Percentiles rank a stretch among this genome's conserved stretches.
Evolutionary conservation across 2,329 filamentous ascomycete species (phyloP).

Genomic region (Ampelomyces quisqualis): DNA sequence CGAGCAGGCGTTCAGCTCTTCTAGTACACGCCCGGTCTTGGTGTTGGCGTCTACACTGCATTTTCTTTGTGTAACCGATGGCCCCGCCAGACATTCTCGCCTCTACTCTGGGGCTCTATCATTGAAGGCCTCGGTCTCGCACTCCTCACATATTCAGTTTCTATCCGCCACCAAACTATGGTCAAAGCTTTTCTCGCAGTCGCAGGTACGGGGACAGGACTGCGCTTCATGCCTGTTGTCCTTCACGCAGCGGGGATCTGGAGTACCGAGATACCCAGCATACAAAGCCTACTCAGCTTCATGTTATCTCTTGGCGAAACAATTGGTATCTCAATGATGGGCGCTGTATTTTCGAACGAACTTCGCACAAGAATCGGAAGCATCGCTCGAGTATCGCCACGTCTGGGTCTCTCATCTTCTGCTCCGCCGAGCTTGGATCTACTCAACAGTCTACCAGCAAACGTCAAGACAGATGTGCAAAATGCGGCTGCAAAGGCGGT

Average conservation of each 20-base stretch:
- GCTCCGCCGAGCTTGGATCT: constrained; percentile 34
- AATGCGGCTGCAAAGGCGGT: constrained; percentile 57
- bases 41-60: constrained; percentile 59
- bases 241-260: constrained; percentile 66
- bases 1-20: constrained; percentile 54
- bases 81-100: constrained; percentile 62
- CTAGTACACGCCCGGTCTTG: constrained; percentile 65
- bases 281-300: constrained; percentile 62
- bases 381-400: constrained; percentile 17
- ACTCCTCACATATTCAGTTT: constrained; percentile 59
- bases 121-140: constrained; percentile 61
- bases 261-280: constrained; percentile 57
- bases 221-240: constrained; percentile 65
- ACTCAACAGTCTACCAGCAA: constrained; percentile 42
- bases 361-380: constrained; percentile 27
- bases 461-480: constrained; percentile 43
- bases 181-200: constrained; percentile 69
- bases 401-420: constrained; percentile 19
- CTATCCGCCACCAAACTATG: constrained; percentile 49
- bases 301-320: constrained; percentile 65
- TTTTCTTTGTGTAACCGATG: constrained; percentile 62
- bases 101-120: constrained; percentile 52
- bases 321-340: constrained; percentile 66
- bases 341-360: constrained; percentile 67
- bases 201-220: constrained; percentile 62